Conservation (phyloP, 352 stramenopile species). For the Phytophthora vignae region DNA sequence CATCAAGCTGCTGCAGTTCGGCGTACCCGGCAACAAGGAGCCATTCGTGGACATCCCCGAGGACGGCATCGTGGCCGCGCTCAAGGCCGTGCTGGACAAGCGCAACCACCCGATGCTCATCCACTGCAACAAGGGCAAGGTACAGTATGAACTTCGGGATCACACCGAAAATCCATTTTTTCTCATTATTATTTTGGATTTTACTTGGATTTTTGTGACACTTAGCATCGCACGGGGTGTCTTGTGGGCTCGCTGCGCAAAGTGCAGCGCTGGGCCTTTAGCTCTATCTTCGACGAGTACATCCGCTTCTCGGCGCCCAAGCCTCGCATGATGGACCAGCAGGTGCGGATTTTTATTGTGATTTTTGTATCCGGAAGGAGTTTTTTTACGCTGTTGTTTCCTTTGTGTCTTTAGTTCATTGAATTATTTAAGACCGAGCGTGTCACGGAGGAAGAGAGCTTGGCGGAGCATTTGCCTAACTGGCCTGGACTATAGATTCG, state of each 20-base stretch:
- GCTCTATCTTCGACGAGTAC: slow-evolving; percentile 89
- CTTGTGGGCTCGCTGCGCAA: slow-evolving; percentile 83
- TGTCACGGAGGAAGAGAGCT: slow-evolving; percentile 56
- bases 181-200: background rate
- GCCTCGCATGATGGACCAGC: slow-evolving; percentile 89
- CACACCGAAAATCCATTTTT: background rate
- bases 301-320: slow-evolving; percentile 88
- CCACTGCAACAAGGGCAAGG: slow-evolving; percentile 91
- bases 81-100: slow-evolving; percentile 83
- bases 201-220: background rate
- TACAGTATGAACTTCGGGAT: slow-evolving; percentile 17
- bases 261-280: slow-evolving; percentile 85
- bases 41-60: slow-evolving; percentile 90
- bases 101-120: slow-evolving; percentile 90
- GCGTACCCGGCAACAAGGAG: slow-evolving; percentile 89
- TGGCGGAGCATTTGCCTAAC: slow-evolving; percentile 62
- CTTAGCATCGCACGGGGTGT: slow-evolving; percentile 81
- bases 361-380: background rate
- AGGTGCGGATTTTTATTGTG: slow-evolving; percentile 42
- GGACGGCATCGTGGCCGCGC: slow-evolving; percentile 74
- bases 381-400: too few species aligned
- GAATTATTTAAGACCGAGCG: slow-evolving; percentile 86
- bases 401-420: slow-evolving; percentile 53
- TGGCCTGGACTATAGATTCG: slow-evolving; percentile 64
- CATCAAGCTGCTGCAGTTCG: slow-evolving; percentile 86